Evolutionary conservation across 805 yeast genomes (phyloP), one percentile per base, ranked within the genome.

Genomic region (Monosporozyma solicola): DNA sequence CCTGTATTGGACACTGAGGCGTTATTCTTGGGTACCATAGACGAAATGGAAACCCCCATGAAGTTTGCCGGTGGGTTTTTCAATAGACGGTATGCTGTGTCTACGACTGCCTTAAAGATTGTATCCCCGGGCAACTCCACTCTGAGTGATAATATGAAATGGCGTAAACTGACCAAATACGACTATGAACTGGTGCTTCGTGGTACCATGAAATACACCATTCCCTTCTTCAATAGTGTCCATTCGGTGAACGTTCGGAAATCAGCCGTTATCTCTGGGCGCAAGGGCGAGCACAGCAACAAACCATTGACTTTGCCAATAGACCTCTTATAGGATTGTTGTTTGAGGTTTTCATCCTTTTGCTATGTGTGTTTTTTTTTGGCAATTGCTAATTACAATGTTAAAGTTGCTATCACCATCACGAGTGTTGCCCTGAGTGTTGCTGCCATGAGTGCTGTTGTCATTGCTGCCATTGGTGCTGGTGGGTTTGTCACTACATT

Each of bases 121-220:
- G 55, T 83, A 15, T 78, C 80, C 52, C 97, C 97, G 0, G 94
- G 96, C 22, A 68, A 62, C 15, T 68, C 39, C n/a, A 49, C 41
- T 8, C 51, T 50, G 48, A 60, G 65, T 33, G 55, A 63, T 10
- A 62, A 68, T 5, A 60, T 54, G 51, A 82, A 82, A 62, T 91
- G 98, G 98, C 78, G 80, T 50, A 73, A 74, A 11, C 80, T 92
- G 11, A 81, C 85, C 10, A 79, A 80, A 55, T 80, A 87, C 63
- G 96, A 96, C 11, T 92, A 91, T 66, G 96, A 89, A 55, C 72
- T 92, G 58, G 85, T 89, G 22, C 75, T 92, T 3, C 74, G 95
- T 49, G 98, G 98, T 1, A 82, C 84, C 24, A 75, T 92, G 64
- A 82, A 80, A 61, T 92, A 92, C 68, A 80, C 78, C 49, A 73